phyloP scores from a whole-genome alignment of 2,329 filamentous ascomycete species.

The Fusarium sp. region DNA sequence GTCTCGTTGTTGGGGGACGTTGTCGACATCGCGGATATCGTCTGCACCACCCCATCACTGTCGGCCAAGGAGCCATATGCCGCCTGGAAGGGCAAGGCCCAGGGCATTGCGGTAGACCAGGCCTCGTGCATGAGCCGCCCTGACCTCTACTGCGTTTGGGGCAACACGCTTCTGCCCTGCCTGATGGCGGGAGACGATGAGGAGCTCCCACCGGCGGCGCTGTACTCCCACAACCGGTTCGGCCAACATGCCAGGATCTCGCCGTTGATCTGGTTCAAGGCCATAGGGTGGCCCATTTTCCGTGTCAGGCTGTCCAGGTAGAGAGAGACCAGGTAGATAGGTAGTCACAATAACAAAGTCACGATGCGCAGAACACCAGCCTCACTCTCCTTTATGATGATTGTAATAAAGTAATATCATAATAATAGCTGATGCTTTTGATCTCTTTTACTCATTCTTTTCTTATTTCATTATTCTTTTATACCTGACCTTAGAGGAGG shows the following conservation, averaged over 20 bases:
- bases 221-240: neutral
- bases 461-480: too few relatives aligned
- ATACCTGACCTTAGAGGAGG: neutral
- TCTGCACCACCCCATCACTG: neutral
- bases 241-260: neutral
- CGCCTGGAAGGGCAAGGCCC: neutral
- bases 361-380: neutral
- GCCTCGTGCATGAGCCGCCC: conserved; percentile 35
- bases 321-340: neutral
- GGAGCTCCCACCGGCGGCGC: conserved; percentile 26
- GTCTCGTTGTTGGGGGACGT: neutral
- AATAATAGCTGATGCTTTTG: too few relatives aligned
- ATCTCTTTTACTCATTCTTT: neutral
- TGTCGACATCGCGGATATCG: neutral
- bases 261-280: neutral
- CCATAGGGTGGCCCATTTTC: neutral
- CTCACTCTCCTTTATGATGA: neutral
- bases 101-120: conserved; percentile 32
- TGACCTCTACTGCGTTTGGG: conserved; percentile 37
- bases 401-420: neutral
- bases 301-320: neutral
- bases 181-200: conserved; percentile 29
- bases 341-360: neutral
- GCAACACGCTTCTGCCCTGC: conserved; percentile 35
- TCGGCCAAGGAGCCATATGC: neutral